phyloP scores from a whole-genome alignment of 257 asterid genomes.

The Solanum boliviense region DNA sequence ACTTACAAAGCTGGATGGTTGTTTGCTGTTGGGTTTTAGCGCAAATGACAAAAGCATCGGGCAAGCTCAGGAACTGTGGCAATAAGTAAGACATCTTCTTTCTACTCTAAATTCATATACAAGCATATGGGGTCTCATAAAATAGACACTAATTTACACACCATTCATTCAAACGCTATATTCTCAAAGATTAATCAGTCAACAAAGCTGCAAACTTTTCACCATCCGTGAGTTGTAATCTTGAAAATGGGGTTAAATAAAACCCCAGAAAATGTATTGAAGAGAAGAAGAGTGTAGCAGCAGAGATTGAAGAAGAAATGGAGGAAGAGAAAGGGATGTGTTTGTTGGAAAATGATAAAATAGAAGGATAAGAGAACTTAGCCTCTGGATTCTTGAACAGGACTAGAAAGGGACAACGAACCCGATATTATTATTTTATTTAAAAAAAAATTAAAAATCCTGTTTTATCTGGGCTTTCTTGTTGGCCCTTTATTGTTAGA shows the following conservation, averaged over 20 bases:
- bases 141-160: neutral
- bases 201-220: conserved; percentile 1
- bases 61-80: conserved; percentile 93
- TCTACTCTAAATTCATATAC: conserved; percentile 11
- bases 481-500: neutral
- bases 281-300: neutral
- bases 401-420: conserved; percentile 30
- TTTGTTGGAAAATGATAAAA: conserved; percentile 28
- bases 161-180: neutral
- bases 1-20: conserved; percentile 35
- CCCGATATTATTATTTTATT: neutral
- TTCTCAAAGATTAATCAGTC: neutral
- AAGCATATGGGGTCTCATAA: conserved; percentile 4
- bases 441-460: neutral
- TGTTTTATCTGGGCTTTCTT: conserved; percentile 11
- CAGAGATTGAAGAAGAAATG: neutral
- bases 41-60: conserved; percentile 60
- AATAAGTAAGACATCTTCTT: conserved; percentile 72
- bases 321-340: neutral
- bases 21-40: conserved; percentile 45
- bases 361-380: conserved; percentile 45
- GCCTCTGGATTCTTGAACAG: conserved; percentile 13
- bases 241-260: neutral
- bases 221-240: neutral
- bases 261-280: neutral